phyloP scores from a whole-genome alignment of 2,329 filamentous ascomycete species.

The Neofusicoccum umdonicola region DNA sequence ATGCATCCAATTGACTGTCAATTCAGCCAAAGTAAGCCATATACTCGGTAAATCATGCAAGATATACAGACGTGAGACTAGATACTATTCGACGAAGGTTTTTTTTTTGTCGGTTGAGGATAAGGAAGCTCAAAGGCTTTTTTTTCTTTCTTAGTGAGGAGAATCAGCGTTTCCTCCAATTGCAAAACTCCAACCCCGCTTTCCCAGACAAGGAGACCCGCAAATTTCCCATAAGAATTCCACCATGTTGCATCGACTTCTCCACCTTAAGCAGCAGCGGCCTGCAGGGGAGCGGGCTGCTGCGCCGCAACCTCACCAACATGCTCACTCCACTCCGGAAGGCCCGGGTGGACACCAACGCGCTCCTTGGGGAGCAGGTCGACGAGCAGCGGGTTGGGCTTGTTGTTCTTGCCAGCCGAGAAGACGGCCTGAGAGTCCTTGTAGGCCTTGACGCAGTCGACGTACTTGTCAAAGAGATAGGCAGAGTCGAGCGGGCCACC shows the following conservation, averaged over 20 bases:
- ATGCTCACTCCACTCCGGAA: slow-evolving; percentile 27
- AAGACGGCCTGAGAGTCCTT: slow-evolving; percentile 77
- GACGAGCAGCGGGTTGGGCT: slow-evolving; percentile 81
- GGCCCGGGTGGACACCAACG: slow-evolving; percentile 68
- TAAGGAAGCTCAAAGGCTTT: too few relatives aligned
- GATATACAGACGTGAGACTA: too few relatives aligned
- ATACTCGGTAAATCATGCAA: too few relatives aligned
- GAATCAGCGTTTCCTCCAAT: too few relatives aligned
- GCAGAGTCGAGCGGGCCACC: slow-evolving; percentile 93
- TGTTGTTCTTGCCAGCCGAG: slow-evolving; percentile 73
- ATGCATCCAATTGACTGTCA: too few relatives aligned
- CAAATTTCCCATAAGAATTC: not conserved
- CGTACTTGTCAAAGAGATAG: slow-evolving; percentile 95
- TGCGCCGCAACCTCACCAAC: slow-evolving; percentile 14
- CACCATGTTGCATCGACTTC: not conserved
- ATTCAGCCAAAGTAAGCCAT: too few relatives aligned
- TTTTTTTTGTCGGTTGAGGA: too few relatives aligned
- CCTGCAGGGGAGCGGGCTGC: slow-evolving; percentile 16
- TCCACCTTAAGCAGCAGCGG: slow-evolving; percentile 32
- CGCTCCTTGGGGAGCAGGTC: slow-evolving; percentile 92
- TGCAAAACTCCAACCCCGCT: not conserved
- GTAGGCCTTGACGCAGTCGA: slow-evolving; percentile 84
- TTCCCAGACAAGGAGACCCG: slow-evolving; percentile 3
- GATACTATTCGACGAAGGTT: too few relatives aligned
- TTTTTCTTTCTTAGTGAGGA: too few relatives aligned